phyloP scores from a whole-genome alignment of 345 rosid species.

The Aquilaria yunnanensis region DNA sequence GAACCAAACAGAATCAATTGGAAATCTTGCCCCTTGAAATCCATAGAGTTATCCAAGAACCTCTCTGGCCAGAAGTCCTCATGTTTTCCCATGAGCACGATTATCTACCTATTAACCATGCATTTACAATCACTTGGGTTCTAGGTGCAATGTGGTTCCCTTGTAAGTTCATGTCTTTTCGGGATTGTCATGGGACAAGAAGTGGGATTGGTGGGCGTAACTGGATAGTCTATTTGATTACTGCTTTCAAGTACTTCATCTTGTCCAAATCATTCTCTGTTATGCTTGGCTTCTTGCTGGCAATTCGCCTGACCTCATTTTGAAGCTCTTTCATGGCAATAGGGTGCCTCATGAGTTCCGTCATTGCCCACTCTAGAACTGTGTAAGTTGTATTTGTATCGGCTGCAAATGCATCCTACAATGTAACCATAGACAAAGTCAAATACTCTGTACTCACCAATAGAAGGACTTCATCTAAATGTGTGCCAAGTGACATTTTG shows the following conservation, averaged over 20 bases:
- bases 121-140: conserved; percentile 31
- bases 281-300: conserved; percentile 8
- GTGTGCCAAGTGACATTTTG: too few relatives aligned
- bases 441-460: too few relatives aligned
- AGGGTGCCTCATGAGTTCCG: conserved; percentile 33
- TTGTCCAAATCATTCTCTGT: conserved; percentile 22
- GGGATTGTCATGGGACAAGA: conserved; percentile 23
- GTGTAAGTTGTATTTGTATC: conserved; percentile 31
- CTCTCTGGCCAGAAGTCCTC: conserved; percentile 29
- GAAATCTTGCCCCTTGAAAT: conserved; percentile 2
- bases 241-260: conserved; percentile 30
- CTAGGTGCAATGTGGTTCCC: conserved; percentile 20
- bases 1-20: conserved; percentile 33
- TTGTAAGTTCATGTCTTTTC: conserved; percentile 17
- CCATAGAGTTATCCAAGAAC: conserved; percentile 17
- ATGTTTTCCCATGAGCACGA: conserved; percentile 21
- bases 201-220: conserved; percentile 39
- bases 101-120: conserved; percentile 28
- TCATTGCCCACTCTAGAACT: conserved; percentile 37
- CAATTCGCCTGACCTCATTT: conserved; percentile 23
- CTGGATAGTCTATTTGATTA: conserved; percentile 34
- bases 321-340: conserved; percentile 19
- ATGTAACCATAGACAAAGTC: too few relatives aligned
- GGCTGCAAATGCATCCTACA: conserved; percentile 6
- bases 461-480: too few relatives aligned